phyloP scores from a whole-genome alignment of 2,329 filamentous ascomycete genomes.

The Colletotrichum brevisporum region DNA sequence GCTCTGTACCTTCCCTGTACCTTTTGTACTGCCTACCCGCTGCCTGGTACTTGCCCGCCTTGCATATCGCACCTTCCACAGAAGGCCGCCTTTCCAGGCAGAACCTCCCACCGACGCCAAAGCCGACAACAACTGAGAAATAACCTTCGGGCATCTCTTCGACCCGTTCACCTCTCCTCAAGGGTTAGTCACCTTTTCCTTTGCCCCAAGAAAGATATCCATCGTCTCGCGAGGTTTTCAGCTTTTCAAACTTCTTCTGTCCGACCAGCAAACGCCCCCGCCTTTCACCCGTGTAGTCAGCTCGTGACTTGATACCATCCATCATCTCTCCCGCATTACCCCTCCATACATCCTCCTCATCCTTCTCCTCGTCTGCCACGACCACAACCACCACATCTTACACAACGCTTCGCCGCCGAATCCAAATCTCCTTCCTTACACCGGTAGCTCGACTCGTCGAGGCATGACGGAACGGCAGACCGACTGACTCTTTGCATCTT shows the following conservation, averaged over 20 bases:
- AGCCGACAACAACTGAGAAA: constrained; percentile 13
- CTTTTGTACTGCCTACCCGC: too few species aligned
- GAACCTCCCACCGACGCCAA: constrained; percentile 3
- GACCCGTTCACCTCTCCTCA: background rate
- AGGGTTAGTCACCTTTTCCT: constrained; percentile 30
- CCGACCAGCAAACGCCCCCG: constrained; percentile 11
- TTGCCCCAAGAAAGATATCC: background rate
- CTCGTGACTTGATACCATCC: constrained; percentile 29
- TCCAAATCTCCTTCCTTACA: background rate
- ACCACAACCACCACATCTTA: constrained; percentile 24
- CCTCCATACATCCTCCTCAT: constrained; percentile 38
- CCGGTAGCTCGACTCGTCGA: constrained; percentile 44
- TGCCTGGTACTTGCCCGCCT: constrained; percentile 5
- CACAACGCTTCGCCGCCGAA: constrained; percentile 21
- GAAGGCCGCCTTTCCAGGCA: constrained; percentile 20
- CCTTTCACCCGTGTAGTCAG: constrained; percentile 22
- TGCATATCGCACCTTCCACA: background rate
- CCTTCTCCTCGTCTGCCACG: constrained; percentile 26
- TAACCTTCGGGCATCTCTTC: constrained; percentile 22
- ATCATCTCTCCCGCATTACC: constrained; percentile 38
- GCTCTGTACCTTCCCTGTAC: background rate
- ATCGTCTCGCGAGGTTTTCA: constrained; percentile 10
- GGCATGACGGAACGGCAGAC: constrained; percentile 53
- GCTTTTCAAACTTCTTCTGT: constrained; percentile 15
- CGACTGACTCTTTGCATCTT: constrained; percentile 53